Evolutionary conservation across 352 stramenopile species (phyloP), one percentile per base, ranked within the genome.

Genomic region (Phytophthora litchii): DNA sequence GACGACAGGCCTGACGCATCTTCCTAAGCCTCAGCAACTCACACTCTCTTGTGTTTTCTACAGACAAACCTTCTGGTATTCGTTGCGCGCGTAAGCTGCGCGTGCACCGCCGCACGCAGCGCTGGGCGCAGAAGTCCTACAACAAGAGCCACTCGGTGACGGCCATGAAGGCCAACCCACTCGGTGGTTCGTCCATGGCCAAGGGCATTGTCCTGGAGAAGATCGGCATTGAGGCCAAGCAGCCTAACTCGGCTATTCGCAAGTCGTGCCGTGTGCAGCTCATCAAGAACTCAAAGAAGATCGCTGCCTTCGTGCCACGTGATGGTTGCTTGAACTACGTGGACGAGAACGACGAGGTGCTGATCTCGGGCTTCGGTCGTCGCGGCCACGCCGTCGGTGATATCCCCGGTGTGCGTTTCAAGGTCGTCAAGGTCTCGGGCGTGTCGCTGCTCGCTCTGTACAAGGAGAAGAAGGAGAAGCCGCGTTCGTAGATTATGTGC

Each of bases 201-300:
- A 99, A 99, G 93, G 98, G 97, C 79, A 99, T 99, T 79, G 98
- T 99, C 34, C 88, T 99, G 40, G 98, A 99, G 82, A 99, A 99
- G 92, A 99, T 99, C 64, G 98, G 98, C 80, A 99, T 99, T 97
- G 98, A 99, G 76, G 97, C 98, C 67, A 99, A 99, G 88, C 98
- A 99, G 91, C 98, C 98, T 54, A 99, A 99, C 94, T 99, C 97
- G 40, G 98, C 98, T 67, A 99, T 99, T 89, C 97, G 98, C 76
- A 99, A 99, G 93, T 99, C 96, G 74, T 97, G 98, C 36, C 96
- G 98, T 84, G 97, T 99, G 60, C 98, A 99, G 87, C 86, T 99
- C 35, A 99, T 99, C 87, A 99, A 99, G 96, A 99, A 99, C 83
- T 98, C 97, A 71, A 99, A 99, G 97, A 99, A 99, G 91, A 99